Percentiles rank a stretch among this genome's conserved stretches.
Evolutionary conservation across 2,329 filamentous ascomycete species (phyloP).

Genomic region (Scedosporium apiospermum): DNA sequence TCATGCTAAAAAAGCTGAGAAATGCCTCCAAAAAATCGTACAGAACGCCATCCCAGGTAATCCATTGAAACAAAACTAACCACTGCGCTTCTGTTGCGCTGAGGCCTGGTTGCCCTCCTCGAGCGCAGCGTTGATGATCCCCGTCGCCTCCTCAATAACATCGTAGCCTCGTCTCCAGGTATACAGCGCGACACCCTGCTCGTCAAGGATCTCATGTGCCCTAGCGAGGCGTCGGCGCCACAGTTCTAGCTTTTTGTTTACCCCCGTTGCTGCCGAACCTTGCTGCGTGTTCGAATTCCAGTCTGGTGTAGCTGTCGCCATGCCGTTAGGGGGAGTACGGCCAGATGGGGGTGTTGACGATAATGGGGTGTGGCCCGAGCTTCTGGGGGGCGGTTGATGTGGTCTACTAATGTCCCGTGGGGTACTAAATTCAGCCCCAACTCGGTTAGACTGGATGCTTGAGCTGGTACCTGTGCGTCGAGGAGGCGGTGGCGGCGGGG

Average conservation of each 20-base stretch:
- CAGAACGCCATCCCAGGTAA: not conserved
- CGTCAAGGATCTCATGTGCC: constrained; percentile 36
- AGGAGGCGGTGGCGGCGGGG: constrained; percentile 37
- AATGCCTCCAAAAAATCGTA: not conserved
- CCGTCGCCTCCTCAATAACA: constrained; percentile 55
- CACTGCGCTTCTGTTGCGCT: not conserved
- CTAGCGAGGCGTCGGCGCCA: constrained; percentile 60
- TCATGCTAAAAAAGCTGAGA: no score
- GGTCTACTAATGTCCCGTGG: not conserved
- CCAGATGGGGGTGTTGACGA: not conserved
- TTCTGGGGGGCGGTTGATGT: not conserved
- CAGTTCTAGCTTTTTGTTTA: constrained; percentile 61
- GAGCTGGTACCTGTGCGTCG: constrained; percentile 30
- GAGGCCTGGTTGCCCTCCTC: not conserved
- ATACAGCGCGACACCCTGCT: constrained; percentile 56
- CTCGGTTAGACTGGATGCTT: not conserved
- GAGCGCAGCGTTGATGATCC: constrained; percentile 36
- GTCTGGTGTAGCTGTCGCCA: not conserved
- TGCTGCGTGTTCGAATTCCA: not conserved
- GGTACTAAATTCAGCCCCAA: not conserved
- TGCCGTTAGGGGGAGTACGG: not conserved
- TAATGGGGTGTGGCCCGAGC: not conserved
- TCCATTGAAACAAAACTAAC: not conserved
- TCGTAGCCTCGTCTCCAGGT: constrained; percentile 67
- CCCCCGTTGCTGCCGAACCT: constrained; percentile 10